Evolutionary conservation across 208 protist genomes (phyloP).

Genomic region (Crithidia mellificae): DNA sequence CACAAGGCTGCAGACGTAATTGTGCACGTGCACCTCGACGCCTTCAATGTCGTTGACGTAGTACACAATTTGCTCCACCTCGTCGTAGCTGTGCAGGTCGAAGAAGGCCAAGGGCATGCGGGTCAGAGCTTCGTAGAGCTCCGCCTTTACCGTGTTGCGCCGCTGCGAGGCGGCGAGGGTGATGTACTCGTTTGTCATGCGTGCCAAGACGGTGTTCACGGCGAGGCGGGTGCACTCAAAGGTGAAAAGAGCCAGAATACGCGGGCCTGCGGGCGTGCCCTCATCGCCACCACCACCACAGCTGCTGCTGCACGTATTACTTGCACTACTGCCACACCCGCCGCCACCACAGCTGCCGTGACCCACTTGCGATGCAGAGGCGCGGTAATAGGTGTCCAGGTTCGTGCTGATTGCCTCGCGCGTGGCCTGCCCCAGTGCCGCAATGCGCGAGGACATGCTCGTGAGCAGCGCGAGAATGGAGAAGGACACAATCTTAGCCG

Average conservation of each 20-base stretch:
- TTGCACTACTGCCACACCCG: not conserved
- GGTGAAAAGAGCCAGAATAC: slow-evolving; percentile 39
- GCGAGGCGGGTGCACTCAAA: slow-evolving; percentile 59
- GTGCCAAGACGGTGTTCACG: slow-evolving; percentile 44
- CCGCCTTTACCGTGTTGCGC: slow-evolving; percentile 51
- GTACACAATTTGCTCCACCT: slow-evolving; percentile 75
- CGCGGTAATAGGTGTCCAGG: slow-evolving; percentile 31
- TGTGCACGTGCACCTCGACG: slow-evolving; percentile 77
- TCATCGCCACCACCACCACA: not conserved
- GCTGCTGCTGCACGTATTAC: not conserved
- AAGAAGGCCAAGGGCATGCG: slow-evolving; percentile 66
- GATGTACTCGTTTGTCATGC: slow-evolving; percentile 51
- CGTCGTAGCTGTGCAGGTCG: slow-evolving; percentile 55
- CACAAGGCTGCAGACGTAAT: slow-evolving; percentile 40
- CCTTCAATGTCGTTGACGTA: slow-evolving; percentile 85
- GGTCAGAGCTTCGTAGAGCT: slow-evolving; percentile 69
- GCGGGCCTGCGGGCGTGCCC: slow-evolving; percentile 3
- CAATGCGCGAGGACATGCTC: slow-evolving; percentile 43
- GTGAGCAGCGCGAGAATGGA: slow-evolving; percentile 49
- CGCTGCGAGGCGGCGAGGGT: slow-evolving; percentile 41
- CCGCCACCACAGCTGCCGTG: not conserved
- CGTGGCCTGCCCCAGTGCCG: slow-evolving; percentile 33
- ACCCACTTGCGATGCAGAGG: not conserved
- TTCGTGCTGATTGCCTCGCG: slow-evolving; percentile 40
- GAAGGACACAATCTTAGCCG: slow-evolving; percentile 37